Base-by-base conservation (phyloP, 805 yeast genomes). In the Lachancea thermotolerans region DNA sequence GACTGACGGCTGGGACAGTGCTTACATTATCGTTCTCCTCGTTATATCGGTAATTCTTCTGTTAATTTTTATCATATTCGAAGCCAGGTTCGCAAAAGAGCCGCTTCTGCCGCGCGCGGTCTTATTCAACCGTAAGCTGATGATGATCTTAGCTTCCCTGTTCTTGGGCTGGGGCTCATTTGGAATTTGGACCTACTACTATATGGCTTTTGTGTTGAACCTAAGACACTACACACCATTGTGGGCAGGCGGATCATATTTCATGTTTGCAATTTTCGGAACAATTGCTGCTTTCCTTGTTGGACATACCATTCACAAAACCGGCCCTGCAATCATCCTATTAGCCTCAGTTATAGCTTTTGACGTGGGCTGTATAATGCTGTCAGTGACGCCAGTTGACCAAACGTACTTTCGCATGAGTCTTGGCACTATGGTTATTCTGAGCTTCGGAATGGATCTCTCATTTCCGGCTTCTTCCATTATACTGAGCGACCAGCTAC, bases 121-220 rank as follows among this genome's bases (percentile, higher is more conserved):
- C 1, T 68, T 81, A 58, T 70, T 68, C 41, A 45, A 61, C 6
- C 70, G 74, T 33, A 53, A 50, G 37, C 69, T 73, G 18, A 68
- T 73, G 0, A 57, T 79, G 47, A 75, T 81, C 1, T 63, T 85
- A 36, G 53, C 64, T 1, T 69, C 77, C 35, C 65, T 82, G 31
- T 69, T 77, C 2, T 64, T 78, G 5, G 91, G 91, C 0, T 85
- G 93, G 93, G 82, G 86, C 1, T 74, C 85, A 15, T 85, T 84
- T 65, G 89, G 91, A 2, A 69, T 82, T 25, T 82, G 85, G 80
- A 68, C 80, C n/a, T 82, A 69, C 55, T 84, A 81, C 61, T 74
- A 74, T 48, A 79, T 76, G 71, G 68, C 72, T 25, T 71, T 78
- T 39, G 53, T 74, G 28, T 54, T 75, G 44, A 74, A 77, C 43